Conservation (phyloP, 2,329 filamentous ascomycete genomes). For the Claviceps sp. region DNA sequence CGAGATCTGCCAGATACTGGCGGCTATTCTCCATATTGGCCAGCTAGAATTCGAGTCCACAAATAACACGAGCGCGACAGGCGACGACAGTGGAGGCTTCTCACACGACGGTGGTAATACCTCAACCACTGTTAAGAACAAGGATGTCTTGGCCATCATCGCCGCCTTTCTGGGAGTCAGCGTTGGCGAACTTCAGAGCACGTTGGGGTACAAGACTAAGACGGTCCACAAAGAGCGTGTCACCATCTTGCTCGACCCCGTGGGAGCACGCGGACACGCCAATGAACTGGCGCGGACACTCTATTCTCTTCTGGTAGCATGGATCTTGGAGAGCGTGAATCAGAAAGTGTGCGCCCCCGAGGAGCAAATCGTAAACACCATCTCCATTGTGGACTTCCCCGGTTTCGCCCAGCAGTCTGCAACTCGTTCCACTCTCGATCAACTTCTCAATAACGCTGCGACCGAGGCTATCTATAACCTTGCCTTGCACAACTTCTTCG, state of each 20-base stretch:
- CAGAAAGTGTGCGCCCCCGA: slow-evolving; percentile 77
- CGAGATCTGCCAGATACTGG: slow-evolving; percentile 89
- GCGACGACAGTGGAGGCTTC: slow-evolving; percentile 89
- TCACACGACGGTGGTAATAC: slow-evolving; percentile 86
- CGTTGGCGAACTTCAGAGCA: slow-evolving; percentile 68
- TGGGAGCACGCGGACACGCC: slow-evolving; percentile 78
- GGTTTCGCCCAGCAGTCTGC: slow-evolving; percentile 78
- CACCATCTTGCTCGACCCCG: slow-evolving; percentile 94
- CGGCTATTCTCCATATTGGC: slow-evolving; percentile 90
- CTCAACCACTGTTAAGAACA: slow-evolving; percentile 82
- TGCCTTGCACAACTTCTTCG: slow-evolving; percentile 90
- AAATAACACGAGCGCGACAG: slow-evolving; percentile 62
- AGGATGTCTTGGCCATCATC: slow-evolving; percentile 71
- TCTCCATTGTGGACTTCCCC: slow-evolving; percentile 92
- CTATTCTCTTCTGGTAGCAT: slow-evolving; percentile 87
- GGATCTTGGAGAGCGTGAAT: slow-evolving; percentile 87
- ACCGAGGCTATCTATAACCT: slow-evolving; percentile 88
- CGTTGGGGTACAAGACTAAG: slow-evolving; percentile 90
- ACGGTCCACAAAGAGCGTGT: slow-evolving; percentile 92
- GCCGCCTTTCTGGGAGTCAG: slow-evolving; percentile 90
- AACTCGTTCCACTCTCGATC: slow-evolving; percentile 76
- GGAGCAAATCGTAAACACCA: slow-evolving; percentile 80
- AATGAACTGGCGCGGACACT: slow-evolving; percentile 88
- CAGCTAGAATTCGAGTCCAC: slow-evolving; percentile 87
- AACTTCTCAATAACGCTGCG: slow-evolving; percentile 88